These are phyloP conservation scores for Pseudognaphalium luteoalbum DNA, from an alignment of 129 eudicot genomes.

Conservation along the genomic window DNA sequence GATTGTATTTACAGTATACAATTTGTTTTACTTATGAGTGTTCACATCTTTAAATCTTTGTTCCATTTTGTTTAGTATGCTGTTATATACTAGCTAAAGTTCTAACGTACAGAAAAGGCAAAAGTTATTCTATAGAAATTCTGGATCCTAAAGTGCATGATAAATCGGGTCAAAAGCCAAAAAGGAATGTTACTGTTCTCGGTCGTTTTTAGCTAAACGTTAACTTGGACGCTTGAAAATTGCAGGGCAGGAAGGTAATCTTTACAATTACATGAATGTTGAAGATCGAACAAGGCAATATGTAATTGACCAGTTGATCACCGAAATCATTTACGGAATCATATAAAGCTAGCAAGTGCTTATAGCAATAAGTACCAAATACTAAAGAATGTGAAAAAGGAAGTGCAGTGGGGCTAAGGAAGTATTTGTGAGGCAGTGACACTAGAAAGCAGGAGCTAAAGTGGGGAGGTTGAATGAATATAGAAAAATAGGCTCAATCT, in stretches of 20 bases:
- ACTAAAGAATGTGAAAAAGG: slow-evolving; percentile 18
- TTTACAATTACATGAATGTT: neutral
- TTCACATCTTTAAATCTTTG: no score
- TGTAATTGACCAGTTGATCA: neutral
- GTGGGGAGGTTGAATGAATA: neutral
- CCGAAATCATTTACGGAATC: slow-evolving; percentile 20
- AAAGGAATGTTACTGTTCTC: neutral
- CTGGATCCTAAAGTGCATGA: neutral
- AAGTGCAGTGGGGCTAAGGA: slow-evolving; percentile 28
- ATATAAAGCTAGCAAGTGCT: slow-evolving; percentile 23
- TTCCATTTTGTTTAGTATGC: neutral
- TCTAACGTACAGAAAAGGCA: neutral
- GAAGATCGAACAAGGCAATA: neutral
- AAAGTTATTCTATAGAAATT: neutral
- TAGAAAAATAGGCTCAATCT: slow-evolving; percentile 7
- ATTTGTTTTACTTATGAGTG: no score
- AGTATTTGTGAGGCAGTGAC: slow-evolving; percentile 19
- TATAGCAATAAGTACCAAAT: slow-evolving; percentile 3
- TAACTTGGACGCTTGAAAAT: neutral
- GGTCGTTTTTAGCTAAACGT: neutral
- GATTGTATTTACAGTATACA: no score
- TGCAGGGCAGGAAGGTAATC: neutral
- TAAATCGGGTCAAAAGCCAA: neutral
- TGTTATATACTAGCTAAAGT: no score
- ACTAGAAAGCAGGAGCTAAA: neutral